These are phyloP conservation scores for Ganoderma sp. DNA, from an alignment of 1,284 basidiomycete genomes.

Conservation along the genomic window DNA sequence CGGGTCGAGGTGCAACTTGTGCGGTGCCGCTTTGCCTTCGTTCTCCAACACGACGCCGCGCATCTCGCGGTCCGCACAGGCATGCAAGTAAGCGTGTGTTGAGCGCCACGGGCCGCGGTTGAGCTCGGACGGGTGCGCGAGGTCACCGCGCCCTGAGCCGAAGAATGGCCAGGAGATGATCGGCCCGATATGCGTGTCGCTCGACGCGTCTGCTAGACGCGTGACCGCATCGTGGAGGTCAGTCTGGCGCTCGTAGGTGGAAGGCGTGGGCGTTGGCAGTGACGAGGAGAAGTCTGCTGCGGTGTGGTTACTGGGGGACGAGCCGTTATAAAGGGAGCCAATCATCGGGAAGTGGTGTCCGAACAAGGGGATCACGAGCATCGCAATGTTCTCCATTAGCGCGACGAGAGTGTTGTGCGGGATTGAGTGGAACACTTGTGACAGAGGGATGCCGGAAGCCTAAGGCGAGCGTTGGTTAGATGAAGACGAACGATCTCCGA, in stretches of 20 bases:
- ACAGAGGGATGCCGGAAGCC: constrained; percentile 73
- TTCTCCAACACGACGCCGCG: constrained; percentile 71
- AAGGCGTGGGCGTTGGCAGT: constrained; percentile 41
- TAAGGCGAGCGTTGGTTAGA: constrained; percentile 37
- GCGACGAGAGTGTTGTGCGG: constrained; percentile 62
- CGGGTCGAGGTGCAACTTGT: constrained; percentile 77
- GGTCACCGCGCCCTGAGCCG: constrained; percentile 76
- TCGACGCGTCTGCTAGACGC: constrained; percentile 22
- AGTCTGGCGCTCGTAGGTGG: constrained; percentile 25
- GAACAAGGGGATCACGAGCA: constrained; percentile 71
- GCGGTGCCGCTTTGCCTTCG: constrained; percentile 74
- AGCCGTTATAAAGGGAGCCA: constrained; percentile 72
- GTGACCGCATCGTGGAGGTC: constrained; percentile 29
- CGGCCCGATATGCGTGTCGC: constrained; percentile 68
- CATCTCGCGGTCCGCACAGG: constrained; percentile 72
- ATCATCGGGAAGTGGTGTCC: constrained; percentile 74
- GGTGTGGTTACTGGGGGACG: constrained; percentile 43
- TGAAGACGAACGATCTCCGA: background rate
- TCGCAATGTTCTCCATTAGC: constrained; percentile 70
- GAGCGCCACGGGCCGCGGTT: constrained; percentile 77
- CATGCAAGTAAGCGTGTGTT: constrained; percentile 60
- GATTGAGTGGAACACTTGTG: constrained; percentile 70
- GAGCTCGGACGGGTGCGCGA: constrained; percentile 68
- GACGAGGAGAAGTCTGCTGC: constrained; percentile 32
- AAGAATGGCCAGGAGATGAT: constrained; percentile 90